Percentiles rank a stretch among this genome's conserved stretches.
These are phyloP conservation scores for Stephania cephalantha DNA, from an alignment of 164 flowering plant species.

Conservation along the genomic window DNA sequence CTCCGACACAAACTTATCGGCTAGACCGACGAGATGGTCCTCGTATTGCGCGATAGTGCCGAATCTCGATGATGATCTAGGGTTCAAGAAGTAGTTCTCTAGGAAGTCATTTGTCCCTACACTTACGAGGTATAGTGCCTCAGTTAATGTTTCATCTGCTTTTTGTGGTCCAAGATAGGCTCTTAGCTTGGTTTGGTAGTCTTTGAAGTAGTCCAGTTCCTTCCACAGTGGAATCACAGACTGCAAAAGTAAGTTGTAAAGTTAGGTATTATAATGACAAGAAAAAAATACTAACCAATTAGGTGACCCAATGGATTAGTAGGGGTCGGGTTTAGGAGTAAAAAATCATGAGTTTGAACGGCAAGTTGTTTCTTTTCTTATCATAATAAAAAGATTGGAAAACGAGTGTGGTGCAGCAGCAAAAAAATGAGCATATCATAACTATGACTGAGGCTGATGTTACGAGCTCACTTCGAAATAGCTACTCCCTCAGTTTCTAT, in stretches of 20 bases:
- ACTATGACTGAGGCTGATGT: too few relatives aligned
- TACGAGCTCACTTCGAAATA: too few relatives aligned
- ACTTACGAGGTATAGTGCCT: conserved; percentile 46
- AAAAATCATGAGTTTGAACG: too few relatives aligned
- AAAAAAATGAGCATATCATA: too few relatives aligned
- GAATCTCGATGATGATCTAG: background rate
- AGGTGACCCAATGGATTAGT: too few relatives aligned
- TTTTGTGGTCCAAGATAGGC: conserved; percentile 29
- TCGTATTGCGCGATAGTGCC: conserved; percentile 12
- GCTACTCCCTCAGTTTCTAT: too few relatives aligned
- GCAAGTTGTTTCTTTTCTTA: too few relatives aligned
- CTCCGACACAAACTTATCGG: conserved; percentile 11
- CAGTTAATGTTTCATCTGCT: conserved; percentile 31
- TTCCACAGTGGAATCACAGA: conserved; percentile 57
- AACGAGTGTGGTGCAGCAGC: too few relatives aligned
- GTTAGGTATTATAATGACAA: too few relatives aligned
- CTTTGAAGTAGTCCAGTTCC: conserved; percentile 53
- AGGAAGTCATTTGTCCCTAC: conserved; percentile 65
- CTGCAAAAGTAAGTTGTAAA: conserved; percentile 22
- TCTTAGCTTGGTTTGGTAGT: conserved; percentile 39
- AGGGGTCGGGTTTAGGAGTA: too few relatives aligned
- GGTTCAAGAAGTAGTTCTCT: conserved; percentile 14
- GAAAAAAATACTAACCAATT: too few relatives aligned
- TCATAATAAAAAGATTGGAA: too few relatives aligned
- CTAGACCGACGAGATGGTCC: conserved; percentile 11